These are phyloP conservation scores for Candida parachauliodes DNA, from an alignment of 805 yeast species.

Conservation along the genomic window DNA sequence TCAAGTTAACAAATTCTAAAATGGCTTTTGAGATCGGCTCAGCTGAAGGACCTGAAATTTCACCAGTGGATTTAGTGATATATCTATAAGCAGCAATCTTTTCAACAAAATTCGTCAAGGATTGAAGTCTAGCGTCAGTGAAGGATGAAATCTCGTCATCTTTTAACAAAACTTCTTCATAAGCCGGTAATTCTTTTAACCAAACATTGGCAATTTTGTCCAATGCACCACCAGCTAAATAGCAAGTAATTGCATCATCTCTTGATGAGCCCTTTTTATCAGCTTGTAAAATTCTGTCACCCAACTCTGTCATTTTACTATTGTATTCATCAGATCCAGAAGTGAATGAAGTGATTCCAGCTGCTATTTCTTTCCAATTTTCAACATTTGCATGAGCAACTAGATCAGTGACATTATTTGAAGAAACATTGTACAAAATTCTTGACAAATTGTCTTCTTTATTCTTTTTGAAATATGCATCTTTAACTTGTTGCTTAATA, in stretches of 20 bases:
- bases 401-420: conserved; percentile 58
- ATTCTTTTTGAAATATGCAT: conserved; percentile 63
- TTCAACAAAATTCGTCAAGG: conserved; percentile 78
- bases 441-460: conserved; percentile 63
- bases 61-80: conserved; percentile 34
- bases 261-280: conserved; percentile 39
- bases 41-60: conserved; percentile 40
- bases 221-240: conserved; percentile 74
- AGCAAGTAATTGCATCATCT: conserved; percentile 72
- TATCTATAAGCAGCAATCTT: conserved; percentile 75
- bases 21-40: conserved; percentile 56
- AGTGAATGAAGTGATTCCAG: conserved; percentile 58
- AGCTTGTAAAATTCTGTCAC: conserved; percentile 61
- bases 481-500: conserved; percentile 64
- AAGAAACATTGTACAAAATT: conserved; percentile 62
- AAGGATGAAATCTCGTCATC: conserved; percentile 52
- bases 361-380: conserved; percentile 83
- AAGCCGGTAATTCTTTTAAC: conserved; percentile 62
- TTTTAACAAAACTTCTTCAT: conserved; percentile 43
- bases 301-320: conserved; percentile 58
- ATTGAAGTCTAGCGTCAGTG: conserved; percentile 79
- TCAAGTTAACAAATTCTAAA: conserved; percentile 76
- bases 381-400: conserved; percentile 72
- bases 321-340: conserved; percentile 47
- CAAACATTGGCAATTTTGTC: conserved; percentile 79